Conservation (phyloP, 2,329 filamentous ascomycete genomes). For the Penicillium sp. region DNA sequence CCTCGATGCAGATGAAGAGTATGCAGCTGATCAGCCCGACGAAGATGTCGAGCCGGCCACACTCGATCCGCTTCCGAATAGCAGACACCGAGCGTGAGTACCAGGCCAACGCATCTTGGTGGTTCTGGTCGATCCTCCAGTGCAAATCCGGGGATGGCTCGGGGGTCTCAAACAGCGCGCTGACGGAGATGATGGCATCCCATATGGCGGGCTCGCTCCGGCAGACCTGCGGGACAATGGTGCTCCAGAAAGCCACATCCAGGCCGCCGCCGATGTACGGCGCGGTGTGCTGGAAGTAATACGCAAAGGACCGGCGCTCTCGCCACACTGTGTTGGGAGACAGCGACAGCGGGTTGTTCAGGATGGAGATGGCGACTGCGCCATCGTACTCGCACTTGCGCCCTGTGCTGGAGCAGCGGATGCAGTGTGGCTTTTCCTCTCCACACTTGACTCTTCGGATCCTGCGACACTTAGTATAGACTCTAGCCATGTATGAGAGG, state of each 20-base stretch:
- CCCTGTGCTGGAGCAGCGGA: slow-evolving; percentile 28
- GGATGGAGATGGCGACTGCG: not conserved
- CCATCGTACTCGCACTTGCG: slow-evolving; percentile 31
- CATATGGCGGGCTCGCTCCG: slow-evolving; percentile 34
- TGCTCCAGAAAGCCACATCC: slow-evolving; percentile 35
- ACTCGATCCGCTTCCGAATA: slow-evolving; percentile 23
- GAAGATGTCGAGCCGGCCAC: slow-evolving; percentile 22
- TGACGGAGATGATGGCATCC: slow-evolving; percentile 37
- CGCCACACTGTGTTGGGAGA: slow-evolving; percentile 24
- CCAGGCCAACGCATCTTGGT: slow-evolving; percentile 27
- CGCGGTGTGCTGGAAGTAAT: slow-evolving; percentile 32
- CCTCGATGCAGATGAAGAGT: slow-evolving; percentile 33
- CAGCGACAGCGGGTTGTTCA: slow-evolving; percentile 17
- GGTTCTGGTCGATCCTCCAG: slow-evolving; percentile 12
- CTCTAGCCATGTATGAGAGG: not conserved
- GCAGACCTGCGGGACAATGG: slow-evolving; percentile 32
- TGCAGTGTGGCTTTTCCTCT: slow-evolving; percentile 30
- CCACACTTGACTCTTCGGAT: slow-evolving; percentile 33
- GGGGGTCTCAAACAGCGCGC: slow-evolving; percentile 29
- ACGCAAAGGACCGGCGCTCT: slow-evolving; percentile 37
- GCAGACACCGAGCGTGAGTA: slow-evolving; percentile 29
- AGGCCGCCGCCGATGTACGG: slow-evolving; percentile 28
- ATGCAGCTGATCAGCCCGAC: slow-evolving; percentile 30
- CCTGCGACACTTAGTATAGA: slow-evolving; percentile 18
- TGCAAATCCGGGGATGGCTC: slow-evolving; percentile 3